Percentiles rank a stretch among this genome's conserved stretches.
Evolutionary conservation across 1,139 yeast species (phyloP).

Genomic region (Candida pseudoviswanathii): DNA sequence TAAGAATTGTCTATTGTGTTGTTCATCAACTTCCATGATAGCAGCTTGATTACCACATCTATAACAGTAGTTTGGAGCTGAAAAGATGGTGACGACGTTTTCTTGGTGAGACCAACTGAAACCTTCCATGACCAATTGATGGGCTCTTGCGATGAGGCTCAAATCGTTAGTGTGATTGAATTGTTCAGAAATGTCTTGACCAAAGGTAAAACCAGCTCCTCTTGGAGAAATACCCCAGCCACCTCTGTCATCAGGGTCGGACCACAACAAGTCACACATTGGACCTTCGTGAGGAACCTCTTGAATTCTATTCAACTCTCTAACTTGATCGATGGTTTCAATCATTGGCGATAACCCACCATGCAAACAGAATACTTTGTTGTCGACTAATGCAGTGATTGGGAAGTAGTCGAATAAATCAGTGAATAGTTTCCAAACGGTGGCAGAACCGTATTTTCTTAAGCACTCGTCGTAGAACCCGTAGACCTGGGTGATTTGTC

Average conservation of each 20-base stretch:
- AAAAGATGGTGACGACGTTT: constrained; percentile 96
- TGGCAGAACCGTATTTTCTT: constrained; percentile 92
- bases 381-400: constrained; percentile 89
- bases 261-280: constrained; percentile 97
- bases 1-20: constrained; percentile 82
- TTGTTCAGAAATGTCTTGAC: constrained; percentile 54
- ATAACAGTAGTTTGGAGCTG: constrained; percentile 96
- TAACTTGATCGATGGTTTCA: constrained; percentile 84
- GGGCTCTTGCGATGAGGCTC: constrained; percentile 92
- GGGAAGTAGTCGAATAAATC: constrained; percentile 92
- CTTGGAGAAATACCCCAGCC: constrained; percentile 98
- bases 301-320: constrained; percentile 83
- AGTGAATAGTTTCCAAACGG: constrained; percentile 81
- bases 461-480: constrained; percentile 98
- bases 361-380: constrained; percentile 89
- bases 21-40: constrained; percentile 97
- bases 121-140: constrained; percentile 98
- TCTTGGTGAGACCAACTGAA: constrained; percentile 77
- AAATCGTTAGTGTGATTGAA: constrained; percentile 88
- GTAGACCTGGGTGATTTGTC: constrained; percentile 96
- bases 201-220: constrained; percentile 90
- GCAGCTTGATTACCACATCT: constrained; percentile 99
- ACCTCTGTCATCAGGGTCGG: constrained; percentile 95
- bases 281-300: constrained; percentile 99
- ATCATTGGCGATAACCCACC: constrained; percentile 97